Base-by-base conservation (phyloP, 257 asterid genomes). In the Plantago elongata region DNA sequence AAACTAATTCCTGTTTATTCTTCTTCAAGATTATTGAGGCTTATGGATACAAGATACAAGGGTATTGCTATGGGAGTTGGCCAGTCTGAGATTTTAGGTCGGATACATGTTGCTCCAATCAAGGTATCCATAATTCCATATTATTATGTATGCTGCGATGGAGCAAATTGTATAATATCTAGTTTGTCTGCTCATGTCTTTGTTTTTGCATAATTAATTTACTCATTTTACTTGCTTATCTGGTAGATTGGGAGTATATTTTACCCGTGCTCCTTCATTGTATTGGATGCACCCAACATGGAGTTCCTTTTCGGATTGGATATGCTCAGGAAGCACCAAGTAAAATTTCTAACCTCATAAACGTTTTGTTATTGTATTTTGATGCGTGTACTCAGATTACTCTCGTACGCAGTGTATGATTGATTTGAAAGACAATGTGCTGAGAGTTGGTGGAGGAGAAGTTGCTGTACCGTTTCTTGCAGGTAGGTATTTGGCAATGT, bases 61-160 rank as follows among this genome's bases (percentile, higher is more conserved):
- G 99, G 99, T 63, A 85, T 89, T 78, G 97, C 97, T 69, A 96
- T 79, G 45, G 97, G 99, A 66, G 97, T 93, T 77, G 99, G 97
- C 64, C 97, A 93, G 71, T 74, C 95, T 59, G 97, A 93, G 81
- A 93, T 93, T 68, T 77, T 87, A 48, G 99, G 99, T 37, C 95
- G 95, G 67, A 93, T 89, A 68, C 96, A 93, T 70, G 97, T 89
- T 66, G 99, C 99, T 56, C 97, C 97, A 60, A 93, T 89, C 77
- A 93, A 93, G 93, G 99, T 85, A 72, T 59, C 73, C 51, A 17
- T 60, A n/a, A n/a, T n/a, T n/a, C n/a, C n/a, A n/a, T n/a, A n/a
- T n/a, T n/a, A 54, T 40, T 14, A 63, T 55, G 61, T 55, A 10
- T 5, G n/a, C 11, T 68, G 22, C 38, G 10, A 11, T 22, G 13